Base-by-base conservation (phyloP, 163 green algal species). In the Picocystis sp. region DNA sequence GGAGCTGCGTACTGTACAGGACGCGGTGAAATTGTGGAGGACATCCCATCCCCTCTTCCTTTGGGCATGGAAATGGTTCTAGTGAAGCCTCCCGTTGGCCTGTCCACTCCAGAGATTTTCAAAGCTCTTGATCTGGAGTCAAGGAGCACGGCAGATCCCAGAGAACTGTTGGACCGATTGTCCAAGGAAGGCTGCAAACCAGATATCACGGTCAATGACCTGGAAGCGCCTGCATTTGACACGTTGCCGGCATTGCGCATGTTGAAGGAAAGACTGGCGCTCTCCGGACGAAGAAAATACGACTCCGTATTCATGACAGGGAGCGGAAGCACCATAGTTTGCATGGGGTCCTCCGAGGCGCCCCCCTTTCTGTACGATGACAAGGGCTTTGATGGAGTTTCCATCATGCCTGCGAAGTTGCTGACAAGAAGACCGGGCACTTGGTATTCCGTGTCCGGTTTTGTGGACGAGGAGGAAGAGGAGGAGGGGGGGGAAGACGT, bases 251-350 rank as follows among this genome's bases (percentile, higher is more conserved):
- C 72, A 47, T 71, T 98, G 22, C 84, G 83, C 62, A 15, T 65
- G 51, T 50, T 77, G 24, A 79, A 79, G 59, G 34, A 70, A 50
- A 21, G 53, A 23, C 55, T 77, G n/a, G 21, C 17, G 15, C 41
- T 44, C 21, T 53, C 52, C 21, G 38, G 35, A 8, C 29, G 8
- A 38, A 38, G 29, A 38, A 38, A 24, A 43, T 92, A 84, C 53
- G 55, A 55, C 22, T 72, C 78, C 6, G 87, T 95, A 17, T 96
- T 98, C 65, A 96, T 98, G 88, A 92, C 83, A 6, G 89, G 89
- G 47, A 93, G 80, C 59, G 87, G 87, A 45, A 84, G 68, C 53
- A 94, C 85, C 1, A 84, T 96, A 8, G 86, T 96, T 29, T 71
- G 74, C 45, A 62, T 90, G 14, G 87, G 87, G 22, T 69, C 59